Conservation (phyloP, 805 yeast genomes). For the Brettanomyces custersianus region DNA sequence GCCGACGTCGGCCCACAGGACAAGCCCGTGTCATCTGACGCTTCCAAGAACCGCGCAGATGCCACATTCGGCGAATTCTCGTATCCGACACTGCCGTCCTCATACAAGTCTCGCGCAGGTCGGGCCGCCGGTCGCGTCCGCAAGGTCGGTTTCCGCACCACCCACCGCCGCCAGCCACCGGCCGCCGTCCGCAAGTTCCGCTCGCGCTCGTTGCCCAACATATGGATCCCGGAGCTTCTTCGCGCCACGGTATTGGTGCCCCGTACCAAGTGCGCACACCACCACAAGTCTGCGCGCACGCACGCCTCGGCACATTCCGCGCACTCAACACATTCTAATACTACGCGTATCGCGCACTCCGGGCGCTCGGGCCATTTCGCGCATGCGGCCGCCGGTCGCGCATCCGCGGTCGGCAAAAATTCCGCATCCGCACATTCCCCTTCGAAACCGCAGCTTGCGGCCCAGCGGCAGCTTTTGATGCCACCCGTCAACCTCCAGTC, state of each 20-base stretch:
- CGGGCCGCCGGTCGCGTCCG: neutral
- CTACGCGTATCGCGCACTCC: neutral
- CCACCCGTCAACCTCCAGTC: conserved; percentile 83
- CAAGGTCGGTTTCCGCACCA: neutral
- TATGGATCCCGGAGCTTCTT: conserved; percentile 13
- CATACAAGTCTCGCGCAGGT: no score
- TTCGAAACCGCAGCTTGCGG: neutral
- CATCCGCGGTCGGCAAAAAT: neutral
- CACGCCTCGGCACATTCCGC: neutral
- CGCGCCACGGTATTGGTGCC: neutral
- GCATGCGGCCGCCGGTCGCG: neutral
- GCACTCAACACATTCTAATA: no score
- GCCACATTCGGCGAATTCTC: no score
- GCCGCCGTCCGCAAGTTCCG: conserved; percentile 11
- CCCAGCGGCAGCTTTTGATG: conserved; percentile 17
- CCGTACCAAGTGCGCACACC: neutral
- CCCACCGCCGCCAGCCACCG: neutral
- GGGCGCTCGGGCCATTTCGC: neutral
- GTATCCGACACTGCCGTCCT: no score
- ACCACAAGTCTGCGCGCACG: neutral
- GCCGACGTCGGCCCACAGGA: neutral
- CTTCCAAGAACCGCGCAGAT: no score
- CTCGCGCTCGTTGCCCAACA: conserved; percentile 28
- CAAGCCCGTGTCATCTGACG: no score
- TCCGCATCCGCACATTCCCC: neutral